Evolutionary conservation across 495 filamentous ascomycete genomes (phyloP), one percentile per base, ranked within the genome.

Genomic region (Jackrogersella minutella): DNA sequence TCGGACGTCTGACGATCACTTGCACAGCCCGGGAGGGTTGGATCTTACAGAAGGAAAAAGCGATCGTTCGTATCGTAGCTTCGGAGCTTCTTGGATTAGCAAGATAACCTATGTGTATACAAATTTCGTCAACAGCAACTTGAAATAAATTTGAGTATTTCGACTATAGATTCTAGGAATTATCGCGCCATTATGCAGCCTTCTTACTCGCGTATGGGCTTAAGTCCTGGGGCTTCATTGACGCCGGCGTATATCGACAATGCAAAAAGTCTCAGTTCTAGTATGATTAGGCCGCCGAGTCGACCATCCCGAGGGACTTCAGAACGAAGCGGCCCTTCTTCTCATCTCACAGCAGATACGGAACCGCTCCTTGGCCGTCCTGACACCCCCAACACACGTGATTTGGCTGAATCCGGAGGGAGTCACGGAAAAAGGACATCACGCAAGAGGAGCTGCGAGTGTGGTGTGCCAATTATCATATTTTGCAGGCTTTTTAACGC

Each of bases 401-500:
- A 33, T 11, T 19, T 22, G 9, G 22, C n/a, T 10, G 4, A 22
- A n/a, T 34, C 47, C 3, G 34, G 24, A 51, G 34, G 11, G 17
- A 28, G 26, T 8, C 21, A 7, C 14, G 6, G n/a, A 26, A 11
- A 17, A 0, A 37, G 44, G 37, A 19, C n/a, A 24, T 26, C 6
- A 22, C 52, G 36, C 2, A 64, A 44, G 44, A 52, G 37, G 16
- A 24, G 7, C n/a, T 41, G 17, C 36, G n/a, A 24, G 11, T 61
- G 36, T 24, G 58, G 34, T 5, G 11, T 61, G 24, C 46, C 58
- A 3, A 24, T 34, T n/a, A 43, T 61, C 46, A 24, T 61, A 9
- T 43, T 44, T 24, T 61, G 37, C 37, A 46, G 58, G 24, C 46
- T 61, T 26, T 61, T 61, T 36, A 61, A 52, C 22, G 44, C 36